Conservation (phyloP, 225 moss, liverwort and hornwort species). For the Pleurozium schreberi region DNA sequence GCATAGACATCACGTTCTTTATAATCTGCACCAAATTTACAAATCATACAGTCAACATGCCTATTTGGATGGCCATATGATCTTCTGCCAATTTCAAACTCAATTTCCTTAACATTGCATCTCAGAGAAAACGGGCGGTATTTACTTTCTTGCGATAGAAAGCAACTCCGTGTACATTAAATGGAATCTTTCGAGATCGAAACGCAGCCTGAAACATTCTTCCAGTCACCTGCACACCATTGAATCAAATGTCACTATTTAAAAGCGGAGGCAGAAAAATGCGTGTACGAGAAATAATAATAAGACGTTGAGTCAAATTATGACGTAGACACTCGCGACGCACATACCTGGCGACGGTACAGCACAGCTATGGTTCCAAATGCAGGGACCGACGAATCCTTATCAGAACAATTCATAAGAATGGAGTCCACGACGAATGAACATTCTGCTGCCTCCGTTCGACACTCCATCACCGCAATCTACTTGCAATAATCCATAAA, state of each 20-base stretch:
- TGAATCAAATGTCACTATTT: background rate
- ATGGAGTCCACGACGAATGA: slow-evolving; percentile 72
- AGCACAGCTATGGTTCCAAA: slow-evolving; percentile 71
- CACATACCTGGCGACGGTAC: slow-evolving; percentile 85
- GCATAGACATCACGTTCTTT: slow-evolving; percentile 60
- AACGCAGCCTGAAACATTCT: slow-evolving; percentile 73
- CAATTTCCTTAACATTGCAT: background rate
- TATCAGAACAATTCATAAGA: slow-evolving; percentile 41
- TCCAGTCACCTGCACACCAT: slow-evolving; percentile 61
- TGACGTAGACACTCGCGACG: background rate
- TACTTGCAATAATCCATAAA: slow-evolving; percentile 9
- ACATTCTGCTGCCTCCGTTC: slow-evolving; percentile 83
- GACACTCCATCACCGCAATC: slow-evolving; percentile 84
- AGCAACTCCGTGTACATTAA: slow-evolving; percentile 93
- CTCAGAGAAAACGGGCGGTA: background rate
- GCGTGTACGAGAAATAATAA: background rate
- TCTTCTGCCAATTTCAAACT: background rate
- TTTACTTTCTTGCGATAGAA: slow-evolving; percentile 84
- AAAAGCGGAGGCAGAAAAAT: background rate
- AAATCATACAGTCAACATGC: background rate
- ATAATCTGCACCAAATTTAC: slow-evolving; percentile 47
- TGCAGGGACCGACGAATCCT: slow-evolving; percentile 22
- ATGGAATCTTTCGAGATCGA: slow-evolving; percentile 83
- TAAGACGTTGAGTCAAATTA: background rate
- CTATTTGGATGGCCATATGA: background rate